phyloP scores from a whole-genome alignment of 179 eudicot species.

The Silene noctiflora region DNA sequence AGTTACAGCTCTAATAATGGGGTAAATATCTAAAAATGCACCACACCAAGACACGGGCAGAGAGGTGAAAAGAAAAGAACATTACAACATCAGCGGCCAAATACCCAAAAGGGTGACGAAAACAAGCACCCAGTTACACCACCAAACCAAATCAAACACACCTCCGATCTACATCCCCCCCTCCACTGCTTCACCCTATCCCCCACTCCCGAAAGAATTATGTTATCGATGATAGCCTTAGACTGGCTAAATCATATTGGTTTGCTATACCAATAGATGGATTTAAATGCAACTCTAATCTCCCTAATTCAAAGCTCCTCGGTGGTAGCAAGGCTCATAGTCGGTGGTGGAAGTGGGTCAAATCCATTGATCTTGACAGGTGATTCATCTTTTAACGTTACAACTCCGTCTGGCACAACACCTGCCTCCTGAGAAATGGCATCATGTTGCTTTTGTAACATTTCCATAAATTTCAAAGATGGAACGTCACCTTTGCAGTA shows the following conservation, averaged over 20 bases:
- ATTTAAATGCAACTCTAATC: neutral
- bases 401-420: conserved; percentile 37
- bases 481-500: conserved; percentile 87
- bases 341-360: conserved; percentile 30
- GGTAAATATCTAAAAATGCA: neutral
- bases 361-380: conserved; percentile 53
- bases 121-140: neutral
- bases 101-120: neutral
- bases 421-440: conserved; percentile 26
- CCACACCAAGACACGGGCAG: neutral
- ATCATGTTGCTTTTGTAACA: conserved; percentile 42
- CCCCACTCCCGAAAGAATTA: neutral
- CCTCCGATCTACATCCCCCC: neutral
- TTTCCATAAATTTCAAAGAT: conserved; percentile 52
- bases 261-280: too few species aligned
- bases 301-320: conserved; percentile 15
- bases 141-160: too few species aligned
- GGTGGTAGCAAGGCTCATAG: conserved; percentile 24
- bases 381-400: conserved; percentile 29
- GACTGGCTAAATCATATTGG: too few species aligned
- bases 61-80: neutral
- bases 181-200: neutral
- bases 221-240: too few species aligned
- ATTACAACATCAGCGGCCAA: neutral
- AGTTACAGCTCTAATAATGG: neutral